Evolutionary conservation across 176 grass and related monocot genomes (phyloP), one percentile per base, ranked within the genome.

Genomic region (Oryza coarctata): DNA sequence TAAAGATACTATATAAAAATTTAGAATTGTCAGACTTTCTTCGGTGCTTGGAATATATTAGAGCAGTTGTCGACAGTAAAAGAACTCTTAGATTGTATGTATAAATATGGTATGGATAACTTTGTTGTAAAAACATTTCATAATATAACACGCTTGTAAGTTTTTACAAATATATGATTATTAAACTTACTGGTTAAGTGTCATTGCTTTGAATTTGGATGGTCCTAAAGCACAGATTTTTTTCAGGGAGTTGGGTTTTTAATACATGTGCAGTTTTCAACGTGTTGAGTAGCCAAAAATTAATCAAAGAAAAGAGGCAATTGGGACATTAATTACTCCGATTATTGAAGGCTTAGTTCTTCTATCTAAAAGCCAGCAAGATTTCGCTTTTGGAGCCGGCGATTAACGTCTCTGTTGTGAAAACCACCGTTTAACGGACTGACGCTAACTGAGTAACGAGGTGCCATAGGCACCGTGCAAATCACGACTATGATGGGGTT

Each of bases 361-460:
- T 70, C 18, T 64, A 86, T 77, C 68, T 65, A 38, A 60, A 34
- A 73, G 35, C 22, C 12, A 25, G 70, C 70, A 60, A 45, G 63
- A 61, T 58, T 18, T 71, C 26, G 6, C 12, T 47, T 60, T 77
- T 31, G 77, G 12, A 74, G 30, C 64, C 70, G 41, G 78, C 57
- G 50, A 76, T 62, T 29, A 31, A 52, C 58, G 67, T 87, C 85
- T 30, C 65, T 70, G 66, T 78, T 71, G 0, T 27, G 86, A 88
- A 77, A 88, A 75, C 0, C 74, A 83, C 74, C 15, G 29, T 9
- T 40, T 67, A 78, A 73, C 74, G 80, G 74, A 64, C 38, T 63
- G 83, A 79, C n/a, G 75, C 58, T 45, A 72, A 65, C 30, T 3
- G 31, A 33, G 76, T 68, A 69, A 73, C 68, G 84, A 73, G 84